Evolutionary conservation across 768 basidiomycete species (phyloP).

Genomic region (Baorangia bicolor): DNA sequence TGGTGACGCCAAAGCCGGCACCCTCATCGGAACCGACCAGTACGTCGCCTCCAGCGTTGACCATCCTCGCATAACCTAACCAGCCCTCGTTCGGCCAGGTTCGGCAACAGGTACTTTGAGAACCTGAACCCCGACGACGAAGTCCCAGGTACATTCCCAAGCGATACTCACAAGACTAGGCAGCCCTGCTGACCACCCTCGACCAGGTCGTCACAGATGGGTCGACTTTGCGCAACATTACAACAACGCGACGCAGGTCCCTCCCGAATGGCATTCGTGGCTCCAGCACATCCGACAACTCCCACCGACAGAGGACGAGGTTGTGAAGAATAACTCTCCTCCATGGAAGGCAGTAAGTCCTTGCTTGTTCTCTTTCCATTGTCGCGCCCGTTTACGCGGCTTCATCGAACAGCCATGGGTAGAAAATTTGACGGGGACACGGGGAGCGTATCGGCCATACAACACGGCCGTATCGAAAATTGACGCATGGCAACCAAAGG

Average conservation of each 20-base stretch:
- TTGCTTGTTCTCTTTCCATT: background rate
- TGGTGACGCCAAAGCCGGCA: conserved; percentile 88
- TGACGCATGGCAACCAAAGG: conserved; percentile 79
- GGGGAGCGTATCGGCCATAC: conserved; percentile 87
- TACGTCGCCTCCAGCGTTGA: conserved; percentile 40
- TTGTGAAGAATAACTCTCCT: conserved; percentile 67
- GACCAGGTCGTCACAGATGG: conserved; percentile 91
- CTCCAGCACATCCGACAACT: conserved; percentile 84
- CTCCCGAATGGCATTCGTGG: conserved; percentile 98
- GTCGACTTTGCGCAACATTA: conserved; percentile 92
- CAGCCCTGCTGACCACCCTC: background rate
- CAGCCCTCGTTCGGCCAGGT: conserved; percentile 46
- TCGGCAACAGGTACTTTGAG: conserved; percentile 94
- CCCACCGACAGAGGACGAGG: conserved; percentile 71
- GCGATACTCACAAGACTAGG: background rate
- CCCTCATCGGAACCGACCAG: conserved; percentile 77
- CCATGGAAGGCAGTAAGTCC: conserved; percentile 80
- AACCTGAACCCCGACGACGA: conserved; percentile 87
- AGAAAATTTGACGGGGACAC: conserved; percentile 91
- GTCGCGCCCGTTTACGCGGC: background rate
- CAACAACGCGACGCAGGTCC: conserved; percentile 89
- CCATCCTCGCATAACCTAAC: conserved; percentile 3
- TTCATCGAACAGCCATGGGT: conserved; percentile 58
- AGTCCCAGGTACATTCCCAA: conserved; percentile 64
- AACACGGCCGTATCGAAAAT: conserved; percentile 85